A percentile compares a stretch with the other conserved stretches of the same genome.
phyloP scores from a whole-genome alignment of 1,284 basidiomycete species.

The Puccinia polysora region DNA sequence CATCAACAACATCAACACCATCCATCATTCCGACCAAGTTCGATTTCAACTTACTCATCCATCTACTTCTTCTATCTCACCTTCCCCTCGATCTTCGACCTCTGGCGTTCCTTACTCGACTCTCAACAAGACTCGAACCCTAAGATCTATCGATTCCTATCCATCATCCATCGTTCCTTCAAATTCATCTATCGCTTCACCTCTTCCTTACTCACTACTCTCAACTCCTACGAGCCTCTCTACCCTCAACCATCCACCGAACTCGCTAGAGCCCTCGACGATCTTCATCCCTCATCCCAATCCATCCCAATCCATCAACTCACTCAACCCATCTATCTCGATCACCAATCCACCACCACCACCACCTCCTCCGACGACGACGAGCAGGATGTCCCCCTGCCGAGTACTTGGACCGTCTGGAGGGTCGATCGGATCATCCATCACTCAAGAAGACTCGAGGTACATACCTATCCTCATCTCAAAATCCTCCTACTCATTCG shows the following conservation, averaged over 20 bases:
- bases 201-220: neutral
- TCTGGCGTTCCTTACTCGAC: constrained; percentile 12
- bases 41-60: constrained; percentile 5
- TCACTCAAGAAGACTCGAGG: constrained; percentile 21
- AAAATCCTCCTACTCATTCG: neutral
- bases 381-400: neutral
- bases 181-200: neutral
- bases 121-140: neutral
- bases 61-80: constrained; percentile 20
- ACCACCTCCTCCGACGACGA: neutral
- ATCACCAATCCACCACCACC: no score
- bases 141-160: constrained; percentile 1
- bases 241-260: neutral
- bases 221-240: neutral
- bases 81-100: constrained; percentile 12
- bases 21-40: neutral
- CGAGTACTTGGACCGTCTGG: constrained; percentile 15
- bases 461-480: neutral
- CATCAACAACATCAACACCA: no score
- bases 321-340: no score
- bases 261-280: neutral
- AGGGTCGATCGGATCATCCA: constrained; percentile 19
- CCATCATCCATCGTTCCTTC: constrained; percentile 10
- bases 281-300: neutral
- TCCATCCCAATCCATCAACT: neutral